These are phyloP conservation scores for Nicotiana obtusifolia DNA, from an alignment of 257 asterid genomes.

Conservation along the genomic window DNA sequence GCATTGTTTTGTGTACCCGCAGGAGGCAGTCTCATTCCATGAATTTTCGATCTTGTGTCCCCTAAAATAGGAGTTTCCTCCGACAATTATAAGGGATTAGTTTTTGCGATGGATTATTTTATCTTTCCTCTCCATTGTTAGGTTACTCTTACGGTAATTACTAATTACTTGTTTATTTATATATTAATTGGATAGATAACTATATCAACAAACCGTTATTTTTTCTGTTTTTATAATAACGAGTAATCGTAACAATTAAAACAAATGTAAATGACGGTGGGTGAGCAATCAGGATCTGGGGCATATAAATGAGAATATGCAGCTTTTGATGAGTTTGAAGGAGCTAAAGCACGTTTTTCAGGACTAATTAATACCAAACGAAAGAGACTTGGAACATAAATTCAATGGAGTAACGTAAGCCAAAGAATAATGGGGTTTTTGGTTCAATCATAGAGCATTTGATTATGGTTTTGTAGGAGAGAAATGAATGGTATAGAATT, in stretches of 20 bases:
- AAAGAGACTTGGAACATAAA: not conserved
- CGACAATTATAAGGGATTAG: not conserved
- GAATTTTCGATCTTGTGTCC: not conserved
- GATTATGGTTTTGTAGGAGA: not conserved
- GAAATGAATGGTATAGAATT: not conserved
- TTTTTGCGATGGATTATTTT: not conserved
- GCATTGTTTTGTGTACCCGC: not conserved
- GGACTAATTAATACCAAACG: not conserved
- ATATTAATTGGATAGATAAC: too few species aligned
- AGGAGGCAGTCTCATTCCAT: not conserved
- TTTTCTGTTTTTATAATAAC: too few species aligned
- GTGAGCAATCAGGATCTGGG: not conserved
- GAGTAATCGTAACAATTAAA: not conserved
- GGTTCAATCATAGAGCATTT: not conserved
- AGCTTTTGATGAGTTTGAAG: not conserved
- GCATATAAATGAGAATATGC: not conserved
- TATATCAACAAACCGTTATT: not conserved
- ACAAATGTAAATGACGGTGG: not conserved
- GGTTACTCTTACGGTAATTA: too few species aligned
- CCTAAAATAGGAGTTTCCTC: not conserved
- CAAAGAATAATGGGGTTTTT: not conserved
- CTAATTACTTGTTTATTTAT: too few species aligned
- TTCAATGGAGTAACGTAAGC: not conserved
- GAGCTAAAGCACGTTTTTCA: not conserved
- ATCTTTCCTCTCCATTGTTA: too few species aligned